Evolutionary conservation across 1,284 basidiomycete species (phyloP), one percentile per base, ranked within the genome.

Genomic region (Exsudoporus floridanus): DNA sequence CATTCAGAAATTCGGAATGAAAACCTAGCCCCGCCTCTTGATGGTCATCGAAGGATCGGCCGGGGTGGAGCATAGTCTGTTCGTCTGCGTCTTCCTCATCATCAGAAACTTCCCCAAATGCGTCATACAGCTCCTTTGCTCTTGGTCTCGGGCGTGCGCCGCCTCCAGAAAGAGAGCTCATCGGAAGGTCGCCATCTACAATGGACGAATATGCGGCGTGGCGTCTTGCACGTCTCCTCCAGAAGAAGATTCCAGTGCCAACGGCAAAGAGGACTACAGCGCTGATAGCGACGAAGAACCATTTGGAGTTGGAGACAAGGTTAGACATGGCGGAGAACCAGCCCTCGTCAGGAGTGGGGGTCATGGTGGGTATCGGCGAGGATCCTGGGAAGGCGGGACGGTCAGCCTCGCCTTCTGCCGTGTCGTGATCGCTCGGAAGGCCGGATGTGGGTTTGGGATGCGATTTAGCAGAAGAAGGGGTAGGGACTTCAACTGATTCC

Each of bases 91-190:
- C 84, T 34, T 81, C 86, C 54, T 89, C 80, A 37, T 90, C 86
- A 58, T 90, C 88, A 25, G 83, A 87, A 30, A 85, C 79, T 67
- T 93, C 91, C 19, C 92, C 92, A 72, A 95, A 95, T 14, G 93
- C 92, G 71, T 95, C 93, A 63, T 95, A 95, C 51, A 95, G 67
- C 69, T 95, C 93, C 73, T 88, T 91, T 37, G 88, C 86, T 18
- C 80, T 78, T 25, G 76, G 71, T 46, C 74, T 73, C 5, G 57
- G 46, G 8, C 74, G 70, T 23, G 67, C 66, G 27, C 69, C 65
- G 18, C 70, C 60, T 57, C 63, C 64, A 46, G 73, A 73, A 50
- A 93, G 67, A 4, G 84, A 69, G 44, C 78, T 78, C 88, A 95
- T 88, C 4, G 83, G 81, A 44, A 93, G 74, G 49, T 91, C 90